Evolutionary conservation across 192 early-diverging fungal genomes (phyloP).

Genomic region (Powellomyces hirtus): DNA sequence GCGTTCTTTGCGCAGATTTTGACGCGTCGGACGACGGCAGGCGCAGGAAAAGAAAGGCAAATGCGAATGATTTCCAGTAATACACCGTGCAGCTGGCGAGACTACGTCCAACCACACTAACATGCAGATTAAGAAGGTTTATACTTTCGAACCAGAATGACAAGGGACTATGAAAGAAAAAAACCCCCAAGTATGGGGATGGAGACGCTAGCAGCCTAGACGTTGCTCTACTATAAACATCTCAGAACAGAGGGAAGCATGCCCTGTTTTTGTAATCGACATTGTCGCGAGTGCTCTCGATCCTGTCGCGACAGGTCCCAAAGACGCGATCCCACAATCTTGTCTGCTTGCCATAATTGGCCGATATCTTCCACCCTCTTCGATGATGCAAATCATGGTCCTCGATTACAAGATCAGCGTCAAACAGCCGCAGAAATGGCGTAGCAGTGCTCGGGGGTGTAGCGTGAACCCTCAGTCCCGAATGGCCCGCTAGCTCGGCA

Average conservation of each 20-base stretch:
- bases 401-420: slow-evolving; percentile 8
- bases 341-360: slow-evolving; percentile 13
- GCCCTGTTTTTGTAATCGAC: slow-evolving; percentile 9
- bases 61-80: too few species aligned
- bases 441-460: neutral
- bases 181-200: too few species aligned
- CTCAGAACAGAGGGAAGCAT: neutral
- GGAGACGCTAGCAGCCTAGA: too few species aligned
- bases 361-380: neutral
- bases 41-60: too few species aligned
- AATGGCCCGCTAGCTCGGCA: slow-evolving; percentile 8
- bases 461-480: slow-evolving; percentile 1
- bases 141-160: too few species aligned
- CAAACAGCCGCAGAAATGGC: slow-evolving; percentile 3
- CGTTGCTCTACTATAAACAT: too few species aligned
- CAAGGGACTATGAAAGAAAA: too few species aligned
- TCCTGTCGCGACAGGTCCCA: slow-evolving; percentile 4
- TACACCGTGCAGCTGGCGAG: too few species aligned
- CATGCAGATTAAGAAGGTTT: too few species aligned
- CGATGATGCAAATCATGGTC: slow-evolving; percentile 16
- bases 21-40: too few species aligned
- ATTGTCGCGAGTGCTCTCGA: slow-evolving; percentile 9
- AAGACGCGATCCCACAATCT: slow-evolving; percentile 16
- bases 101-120: too few species aligned
- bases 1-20: too few species aligned